Conservation (phyloP, 2,329 filamentous ascomycete species). For the Neurospora sp. region DNA sequence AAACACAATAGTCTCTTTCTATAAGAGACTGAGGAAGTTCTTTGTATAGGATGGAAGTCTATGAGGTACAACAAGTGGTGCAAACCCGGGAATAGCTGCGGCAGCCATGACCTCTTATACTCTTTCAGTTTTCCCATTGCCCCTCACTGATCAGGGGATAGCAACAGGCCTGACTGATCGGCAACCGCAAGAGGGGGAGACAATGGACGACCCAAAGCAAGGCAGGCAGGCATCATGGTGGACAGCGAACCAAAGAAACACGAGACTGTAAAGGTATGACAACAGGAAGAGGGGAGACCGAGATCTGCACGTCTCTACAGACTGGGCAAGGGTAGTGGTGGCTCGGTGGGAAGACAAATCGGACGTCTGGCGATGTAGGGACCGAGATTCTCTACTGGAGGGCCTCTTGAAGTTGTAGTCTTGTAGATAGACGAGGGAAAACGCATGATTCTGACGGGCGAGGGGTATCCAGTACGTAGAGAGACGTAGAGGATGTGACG, state of each 20-base stretch:
- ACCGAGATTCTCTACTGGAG: not conserved
- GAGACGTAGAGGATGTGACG: not conserved
- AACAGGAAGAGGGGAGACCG: not conserved
- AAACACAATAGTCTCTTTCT: slow-evolving; percentile 4
- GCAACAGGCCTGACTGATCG: not conserved
- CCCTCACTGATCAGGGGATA: not conserved
- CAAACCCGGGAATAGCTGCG: not conserved
- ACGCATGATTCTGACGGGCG: slow-evolving; percentile 3
- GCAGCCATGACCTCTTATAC: not conserved
- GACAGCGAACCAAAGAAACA: not conserved
- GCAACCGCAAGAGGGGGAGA: not conserved
- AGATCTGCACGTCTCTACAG: not conserved
- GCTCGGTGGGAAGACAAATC: not conserved
- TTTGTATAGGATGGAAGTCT: not conserved
- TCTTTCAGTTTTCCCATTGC: not conserved
- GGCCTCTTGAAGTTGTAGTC: not conserved
- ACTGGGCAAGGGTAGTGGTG: not conserved
- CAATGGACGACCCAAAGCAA: not conserved
- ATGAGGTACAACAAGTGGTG: not conserved
- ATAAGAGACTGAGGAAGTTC: not conserved
- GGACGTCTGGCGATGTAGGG: slow-evolving; percentile 2
- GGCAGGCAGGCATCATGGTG: not conserved
- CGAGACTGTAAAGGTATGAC: not conserved
- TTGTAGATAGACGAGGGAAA: not conserved
- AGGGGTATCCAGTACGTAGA: not conserved